Conservation (phyloP, 139 green algal species). For the Pseudopediastrum boryanum region DNA sequence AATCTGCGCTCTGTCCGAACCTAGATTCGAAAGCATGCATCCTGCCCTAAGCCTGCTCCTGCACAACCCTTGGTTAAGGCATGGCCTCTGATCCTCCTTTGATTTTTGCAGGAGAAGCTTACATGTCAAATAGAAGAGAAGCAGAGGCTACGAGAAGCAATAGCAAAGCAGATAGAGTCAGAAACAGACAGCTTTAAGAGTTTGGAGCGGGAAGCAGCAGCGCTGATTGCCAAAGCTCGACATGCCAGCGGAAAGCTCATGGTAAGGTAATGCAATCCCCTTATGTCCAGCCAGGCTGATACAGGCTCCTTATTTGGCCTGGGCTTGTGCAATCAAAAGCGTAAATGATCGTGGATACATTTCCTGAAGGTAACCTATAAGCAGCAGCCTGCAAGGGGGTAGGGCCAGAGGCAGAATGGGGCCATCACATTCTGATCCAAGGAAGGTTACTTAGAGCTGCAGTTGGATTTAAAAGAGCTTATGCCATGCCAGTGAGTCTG, state of each 20-base stretch:
- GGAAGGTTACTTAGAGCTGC: too few species aligned
- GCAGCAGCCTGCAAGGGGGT: background rate
- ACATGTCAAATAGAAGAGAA: constrained; percentile 24
- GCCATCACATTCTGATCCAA: background rate
- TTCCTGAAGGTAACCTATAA: background rate
- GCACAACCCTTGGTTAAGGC: too few species aligned
- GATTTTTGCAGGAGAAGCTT: too few species aligned
- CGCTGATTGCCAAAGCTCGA: constrained; percentile 42
- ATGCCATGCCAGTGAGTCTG: too few species aligned
- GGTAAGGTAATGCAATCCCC: constrained; percentile 9
- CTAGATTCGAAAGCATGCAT: too few species aligned
- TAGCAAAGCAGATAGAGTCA: constrained; percentile 36
- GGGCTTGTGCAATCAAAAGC: background rate
- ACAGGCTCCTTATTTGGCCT: background rate
- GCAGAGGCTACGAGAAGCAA: constrained; percentile 36
- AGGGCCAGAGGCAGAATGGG: background rate
- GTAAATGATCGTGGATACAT: background rate
- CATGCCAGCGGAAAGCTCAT: constrained; percentile 47
- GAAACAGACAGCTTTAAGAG: constrained; percentile 17
- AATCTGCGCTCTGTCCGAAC: too few species aligned
- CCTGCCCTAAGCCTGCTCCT: too few species aligned
- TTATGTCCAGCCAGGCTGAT: background rate
- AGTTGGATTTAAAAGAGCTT: too few species aligned
- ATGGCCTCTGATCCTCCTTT: too few species aligned
- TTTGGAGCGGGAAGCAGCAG: constrained; percentile 42